These are phyloP conservation scores for Bryoglossum gracile DNA, from an alignment of 495 filamentous ascomycete genomes.

Conservation along the genomic window DNA sequence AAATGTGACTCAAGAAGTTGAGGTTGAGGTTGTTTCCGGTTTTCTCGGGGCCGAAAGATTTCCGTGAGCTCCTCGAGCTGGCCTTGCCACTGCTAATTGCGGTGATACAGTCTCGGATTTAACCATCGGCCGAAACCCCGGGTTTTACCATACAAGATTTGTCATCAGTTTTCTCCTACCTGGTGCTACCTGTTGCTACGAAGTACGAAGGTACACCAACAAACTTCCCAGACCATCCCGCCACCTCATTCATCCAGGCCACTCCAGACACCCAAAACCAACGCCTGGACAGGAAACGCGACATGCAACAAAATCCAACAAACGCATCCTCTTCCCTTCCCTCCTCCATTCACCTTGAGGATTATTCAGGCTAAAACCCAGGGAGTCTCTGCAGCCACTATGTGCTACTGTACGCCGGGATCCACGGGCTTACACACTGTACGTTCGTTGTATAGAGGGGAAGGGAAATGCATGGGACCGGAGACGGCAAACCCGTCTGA, in stretches of 20 bases:
- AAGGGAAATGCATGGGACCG: background rate
- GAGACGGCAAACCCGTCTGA: background rate
- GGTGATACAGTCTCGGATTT: background rate
- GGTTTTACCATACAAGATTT: background rate
- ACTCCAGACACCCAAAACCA: background rate
- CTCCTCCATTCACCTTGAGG: background rate
- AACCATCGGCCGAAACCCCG: background rate
- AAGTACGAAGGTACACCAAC: background rate
- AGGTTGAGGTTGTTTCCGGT: background rate
- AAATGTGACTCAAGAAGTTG: constrained; percentile 1
- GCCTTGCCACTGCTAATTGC: background rate
- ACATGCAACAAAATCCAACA: constrained; percentile 11
- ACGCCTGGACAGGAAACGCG: constrained; percentile 10
- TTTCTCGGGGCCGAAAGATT: constrained; percentile 7
- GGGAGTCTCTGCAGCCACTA: too few relatives aligned
- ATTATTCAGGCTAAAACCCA: too few relatives aligned
- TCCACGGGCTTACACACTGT: too few relatives aligned
- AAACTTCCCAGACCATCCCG: too few relatives aligned
- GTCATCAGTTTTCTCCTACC: background rate
- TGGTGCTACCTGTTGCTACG: background rate
- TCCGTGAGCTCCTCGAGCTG: background rate
- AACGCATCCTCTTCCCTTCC: background rate
- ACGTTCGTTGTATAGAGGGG: background rate
- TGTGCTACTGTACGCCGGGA: too few relatives aligned
- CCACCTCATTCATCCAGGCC: too few relatives aligned